Conservation (phyloP, 305 asterid genomes). For the Fraxinus baroniana region DNA sequence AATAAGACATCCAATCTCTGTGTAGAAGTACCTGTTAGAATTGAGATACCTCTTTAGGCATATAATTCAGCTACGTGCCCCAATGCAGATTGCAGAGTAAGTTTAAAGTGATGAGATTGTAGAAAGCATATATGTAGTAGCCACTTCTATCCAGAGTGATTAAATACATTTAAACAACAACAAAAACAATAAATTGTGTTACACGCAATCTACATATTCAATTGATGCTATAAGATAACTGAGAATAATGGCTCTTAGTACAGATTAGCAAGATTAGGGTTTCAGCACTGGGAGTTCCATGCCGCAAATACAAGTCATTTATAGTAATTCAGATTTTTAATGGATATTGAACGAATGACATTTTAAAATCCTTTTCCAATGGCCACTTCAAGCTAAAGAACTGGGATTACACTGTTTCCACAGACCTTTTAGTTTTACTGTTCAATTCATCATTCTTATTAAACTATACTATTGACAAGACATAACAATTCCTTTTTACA, state of each 20-base stretch:
- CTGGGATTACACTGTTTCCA: background rate
- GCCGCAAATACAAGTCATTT: background rate
- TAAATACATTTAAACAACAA: background rate
- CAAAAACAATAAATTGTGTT: background rate
- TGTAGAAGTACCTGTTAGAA: constrained; percentile 63
- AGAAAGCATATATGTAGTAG: background rate
- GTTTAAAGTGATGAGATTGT: background rate
- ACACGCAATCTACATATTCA: background rate
- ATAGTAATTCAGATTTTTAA: background rate
- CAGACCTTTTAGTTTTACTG: background rate
- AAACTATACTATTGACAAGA: background rate
- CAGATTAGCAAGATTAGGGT: background rate
- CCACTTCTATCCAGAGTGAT: background rate
- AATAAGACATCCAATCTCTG: constrained; percentile 44
- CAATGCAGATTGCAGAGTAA: background rate
- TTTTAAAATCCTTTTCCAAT: background rate
- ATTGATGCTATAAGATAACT: background rate
- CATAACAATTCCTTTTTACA: background rate
- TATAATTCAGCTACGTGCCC: background rate
- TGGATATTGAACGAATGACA: background rate
- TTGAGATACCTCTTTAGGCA: constrained; percentile 12
- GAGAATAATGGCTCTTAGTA: background rate
- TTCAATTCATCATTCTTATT: background rate
- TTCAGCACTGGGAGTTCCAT: background rate
- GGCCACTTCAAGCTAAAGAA: background rate